Percentiles rank a stretch among this genome's conserved stretches.
Evolutionary conservation across 148 eudicot genomes (phyloP).

Genomic region (Camellia granthamiana): DNA sequence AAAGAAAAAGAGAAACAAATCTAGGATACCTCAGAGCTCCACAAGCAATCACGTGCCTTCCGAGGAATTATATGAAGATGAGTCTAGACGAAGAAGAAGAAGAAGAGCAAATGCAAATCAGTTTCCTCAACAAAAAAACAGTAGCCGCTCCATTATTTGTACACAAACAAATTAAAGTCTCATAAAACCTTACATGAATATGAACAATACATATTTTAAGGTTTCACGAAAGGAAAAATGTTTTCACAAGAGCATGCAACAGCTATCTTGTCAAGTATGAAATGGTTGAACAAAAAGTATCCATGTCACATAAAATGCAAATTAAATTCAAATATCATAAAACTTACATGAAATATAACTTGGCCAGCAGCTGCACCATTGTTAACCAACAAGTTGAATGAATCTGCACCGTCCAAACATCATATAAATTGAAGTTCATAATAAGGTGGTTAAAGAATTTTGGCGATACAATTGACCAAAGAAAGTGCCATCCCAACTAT

Average conservation of each 20-base stretch:
- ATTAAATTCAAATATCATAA: neutral
- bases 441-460: neutral
- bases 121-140: neutral
- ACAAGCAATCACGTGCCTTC: slow-evolving; percentile 70
- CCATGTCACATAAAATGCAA: neutral
- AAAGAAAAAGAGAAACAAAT: neutral
- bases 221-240: too few relatives aligned
- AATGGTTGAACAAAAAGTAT: neutral
- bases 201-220: too few relatives aligned
- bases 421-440: neutral
- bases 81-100: slow-evolving; percentile 41
- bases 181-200: too few relatives aligned
- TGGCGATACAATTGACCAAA: neutral
- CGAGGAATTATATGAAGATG: slow-evolving; percentile 95
- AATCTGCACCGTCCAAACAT: slow-evolving; percentile 52
- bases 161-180: neutral
- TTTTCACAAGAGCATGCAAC: too few relatives aligned
- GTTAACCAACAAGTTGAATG: slow-evolving; percentile 95
- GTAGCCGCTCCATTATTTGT: neutral
- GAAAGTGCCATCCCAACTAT: neutral
- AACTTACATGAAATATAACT: slow-evolving; percentile 87
- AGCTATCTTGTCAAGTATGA: neutral
- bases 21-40: slow-evolving; percentile 80
- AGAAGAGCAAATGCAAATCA: slow-evolving; percentile 9
- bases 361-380: slow-evolving; percentile 95